Base-by-base conservation (phyloP, 495 filamentous ascomycete genomes). In the Podospora conica region DNA sequence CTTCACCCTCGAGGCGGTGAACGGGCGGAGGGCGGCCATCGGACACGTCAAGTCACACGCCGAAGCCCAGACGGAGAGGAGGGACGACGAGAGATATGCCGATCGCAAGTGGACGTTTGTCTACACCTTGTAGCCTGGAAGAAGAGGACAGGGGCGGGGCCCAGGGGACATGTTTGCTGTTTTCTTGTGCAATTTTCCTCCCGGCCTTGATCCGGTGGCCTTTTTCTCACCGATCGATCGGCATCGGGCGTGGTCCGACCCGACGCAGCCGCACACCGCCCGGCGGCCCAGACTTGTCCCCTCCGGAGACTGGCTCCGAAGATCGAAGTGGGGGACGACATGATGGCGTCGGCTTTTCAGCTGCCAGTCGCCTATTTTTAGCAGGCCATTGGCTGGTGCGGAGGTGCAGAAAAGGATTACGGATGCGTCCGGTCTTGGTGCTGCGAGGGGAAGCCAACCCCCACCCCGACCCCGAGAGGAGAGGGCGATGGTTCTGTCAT, bases 1-100 rank as follows among this genome's bases (percentile, higher is more conserved):
- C 15, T 69, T 69, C 20, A 61, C 66, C n/a, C 64, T 77, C 22
- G 63, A 66, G 60, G 64, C 62, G 33, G 72, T 71, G 25, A 78
- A 78, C 57, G 33, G 67, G 27, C 68, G 55, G 20, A 48, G 58
- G 20, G 66, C 63, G 22, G 58, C 20, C 48, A 57, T 63, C n/a
- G 25, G 21, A 55, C 48, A 22, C 18, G 57, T 7, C 12, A 69
- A 64, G 40, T 60, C 58, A 5, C 55, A n/a, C 21, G 27, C 53
- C 28, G 60, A 61, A 28, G 21, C 27, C 48, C 18, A 61, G 23
- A 24, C 21, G 9, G 60, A 61, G 28, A 23, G 27, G 28, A 21
- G 24, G 22, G 55, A 69, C 56, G 29, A 20, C 15, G 64, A 25
- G 15, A 48, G 60, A 40, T 57, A 64, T 48, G 60, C 60, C 20